Evolutionary conservation across 257 asterid species (phyloP).

Genomic region (Nicotiana benthamiana): DNA sequence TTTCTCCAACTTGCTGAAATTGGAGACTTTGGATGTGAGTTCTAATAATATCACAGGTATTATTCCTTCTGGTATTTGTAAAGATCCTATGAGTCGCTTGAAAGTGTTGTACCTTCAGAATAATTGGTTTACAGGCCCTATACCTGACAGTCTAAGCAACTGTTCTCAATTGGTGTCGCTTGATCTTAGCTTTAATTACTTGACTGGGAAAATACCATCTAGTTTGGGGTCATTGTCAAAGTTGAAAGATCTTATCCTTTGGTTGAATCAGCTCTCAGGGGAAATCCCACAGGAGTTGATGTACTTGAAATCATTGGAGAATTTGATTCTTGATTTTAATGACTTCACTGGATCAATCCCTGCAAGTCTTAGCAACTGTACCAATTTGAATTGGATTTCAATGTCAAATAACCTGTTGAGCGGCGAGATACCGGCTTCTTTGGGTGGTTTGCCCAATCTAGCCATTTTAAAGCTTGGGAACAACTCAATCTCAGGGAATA

Average conservation of each 20-base stretch:
- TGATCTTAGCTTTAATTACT: constrained; percentile 80
- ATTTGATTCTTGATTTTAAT: constrained; percentile 89
- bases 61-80: constrained; percentile 71
- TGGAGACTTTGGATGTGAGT: constrained; percentile 79
- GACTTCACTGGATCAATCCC: constrained; percentile 68
- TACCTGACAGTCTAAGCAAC: constrained; percentile 64
- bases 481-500: constrained; percentile 60
- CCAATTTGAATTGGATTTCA: constrained; percentile 82
- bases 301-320: constrained; percentile 55
- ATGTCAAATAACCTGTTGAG: constrained; percentile 61
- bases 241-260: constrained; percentile 57
- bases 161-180: constrained; percentile 73
- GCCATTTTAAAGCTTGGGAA: constrained; percentile 86
- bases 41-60: constrained; percentile 64
- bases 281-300: constrained; percentile 77
- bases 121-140: constrained; percentile 53
- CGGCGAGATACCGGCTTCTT: constrained; percentile 68
- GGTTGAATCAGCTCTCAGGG: constrained; percentile 75
- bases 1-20: constrained; percentile 35
- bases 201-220: constrained; percentile 54
- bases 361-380: constrained; percentile 66
- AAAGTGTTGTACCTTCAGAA: constrained; percentile 74
- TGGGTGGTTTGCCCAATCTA: constrained; percentile 53
- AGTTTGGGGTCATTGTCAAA: constrained; percentile 56
- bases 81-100: constrained; percentile 41